These are phyloP conservation scores for Penicillium carneum DNA, from an alignment of 2,329 filamentous ascomycete genomes.

Conservation along the genomic window DNA sequence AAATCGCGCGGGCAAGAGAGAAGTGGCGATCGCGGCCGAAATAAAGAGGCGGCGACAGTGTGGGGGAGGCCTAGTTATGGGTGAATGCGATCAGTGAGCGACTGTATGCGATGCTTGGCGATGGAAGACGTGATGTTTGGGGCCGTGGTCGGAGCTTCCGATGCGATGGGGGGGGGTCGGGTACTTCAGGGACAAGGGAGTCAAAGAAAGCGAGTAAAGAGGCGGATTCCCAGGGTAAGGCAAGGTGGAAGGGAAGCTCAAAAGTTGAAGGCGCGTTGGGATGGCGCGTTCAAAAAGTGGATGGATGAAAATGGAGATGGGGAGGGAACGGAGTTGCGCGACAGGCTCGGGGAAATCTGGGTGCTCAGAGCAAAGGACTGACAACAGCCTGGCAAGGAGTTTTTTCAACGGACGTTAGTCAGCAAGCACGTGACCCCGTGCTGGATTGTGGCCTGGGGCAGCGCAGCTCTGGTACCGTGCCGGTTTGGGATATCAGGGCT, in stretches of 20 bases:
- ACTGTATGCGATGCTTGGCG: slow-evolving; percentile 45
- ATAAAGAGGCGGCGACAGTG: slow-evolving; percentile 29
- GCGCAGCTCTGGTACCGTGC: slow-evolving; percentile 20
- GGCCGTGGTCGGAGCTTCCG: slow-evolving; percentile 36
- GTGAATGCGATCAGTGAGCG: slow-evolving; percentile 39
- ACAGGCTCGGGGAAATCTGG: slow-evolving; percentile 49
- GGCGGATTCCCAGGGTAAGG: slow-evolving; percentile 33
- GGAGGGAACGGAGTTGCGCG: slow-evolving; percentile 50
- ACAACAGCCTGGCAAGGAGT: slow-evolving; percentile 44
- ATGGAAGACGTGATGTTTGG: slow-evolving; percentile 45
- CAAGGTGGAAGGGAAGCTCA: slow-evolving; percentile 33
- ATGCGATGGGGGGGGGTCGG: slow-evolving; percentile 37
- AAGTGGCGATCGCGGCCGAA: slow-evolving; percentile 23
- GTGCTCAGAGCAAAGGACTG: slow-evolving; percentile 44
- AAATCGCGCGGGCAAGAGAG: slow-evolving; percentile 38
- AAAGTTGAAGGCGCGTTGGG: slow-evolving; percentile 38
- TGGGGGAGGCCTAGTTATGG: slow-evolving; percentile 32
- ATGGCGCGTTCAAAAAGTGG: slow-evolving; percentile 44
- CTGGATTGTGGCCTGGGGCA: slow-evolving; percentile 15
- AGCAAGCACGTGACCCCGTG: slow-evolving; percentile 38
- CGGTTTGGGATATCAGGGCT: slow-evolving; percentile 9
- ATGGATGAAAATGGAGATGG: slow-evolving; percentile 50
- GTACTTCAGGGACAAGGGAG: slow-evolving; percentile 30
- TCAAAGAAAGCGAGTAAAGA: slow-evolving; percentile 33
- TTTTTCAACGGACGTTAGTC: slow-evolving; percentile 42